These are phyloP conservation scores for Salix dunnii DNA, from an alignment of 345 rosid species.

Conservation along the genomic window DNA sequence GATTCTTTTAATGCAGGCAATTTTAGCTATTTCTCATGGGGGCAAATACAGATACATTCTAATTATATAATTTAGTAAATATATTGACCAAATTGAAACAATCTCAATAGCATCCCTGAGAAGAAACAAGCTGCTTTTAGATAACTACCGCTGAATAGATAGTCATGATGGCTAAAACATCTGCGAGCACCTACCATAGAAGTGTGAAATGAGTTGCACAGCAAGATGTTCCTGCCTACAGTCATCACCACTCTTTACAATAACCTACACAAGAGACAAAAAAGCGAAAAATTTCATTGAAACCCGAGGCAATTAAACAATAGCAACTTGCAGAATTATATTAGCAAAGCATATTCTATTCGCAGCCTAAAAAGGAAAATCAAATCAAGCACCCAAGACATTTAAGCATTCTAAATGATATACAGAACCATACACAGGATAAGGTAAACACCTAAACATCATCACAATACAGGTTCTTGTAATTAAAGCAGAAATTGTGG, in stretches of 20 bases:
- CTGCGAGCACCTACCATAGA: slow-evolving; percentile 60
- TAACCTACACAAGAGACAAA: slow-evolving; percentile 49
- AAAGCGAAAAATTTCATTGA: not conserved
- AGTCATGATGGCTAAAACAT: not conserved
- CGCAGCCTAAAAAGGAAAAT: not conserved
- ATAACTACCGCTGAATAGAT: not conserved
- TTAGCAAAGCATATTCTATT: slow-evolving; percentile 1
- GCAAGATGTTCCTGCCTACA: slow-evolving; percentile 99
- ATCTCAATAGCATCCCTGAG: not conserved
- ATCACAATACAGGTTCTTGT: not conserved
- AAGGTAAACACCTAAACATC: not conserved
- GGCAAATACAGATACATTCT: not conserved
- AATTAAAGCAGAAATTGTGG: not conserved
- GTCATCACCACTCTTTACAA: slow-evolving; percentile 98
- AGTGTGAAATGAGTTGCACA: slow-evolving; percentile 97
- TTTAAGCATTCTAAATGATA: not conserved
- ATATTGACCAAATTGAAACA: slow-evolving; percentile 1
- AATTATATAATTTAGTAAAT: not conserved
- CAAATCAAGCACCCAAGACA: not conserved
- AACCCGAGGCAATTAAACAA: not conserved
- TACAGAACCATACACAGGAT: not conserved
- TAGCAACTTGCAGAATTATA: slow-evolving; percentile 10
- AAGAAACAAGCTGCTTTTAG: not conserved
- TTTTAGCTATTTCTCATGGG: not conserved
- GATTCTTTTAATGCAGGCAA: not conserved